Conservation (phyloP, 2,329 filamentous ascomycete species). For the Xylaria sp. region DNA sequence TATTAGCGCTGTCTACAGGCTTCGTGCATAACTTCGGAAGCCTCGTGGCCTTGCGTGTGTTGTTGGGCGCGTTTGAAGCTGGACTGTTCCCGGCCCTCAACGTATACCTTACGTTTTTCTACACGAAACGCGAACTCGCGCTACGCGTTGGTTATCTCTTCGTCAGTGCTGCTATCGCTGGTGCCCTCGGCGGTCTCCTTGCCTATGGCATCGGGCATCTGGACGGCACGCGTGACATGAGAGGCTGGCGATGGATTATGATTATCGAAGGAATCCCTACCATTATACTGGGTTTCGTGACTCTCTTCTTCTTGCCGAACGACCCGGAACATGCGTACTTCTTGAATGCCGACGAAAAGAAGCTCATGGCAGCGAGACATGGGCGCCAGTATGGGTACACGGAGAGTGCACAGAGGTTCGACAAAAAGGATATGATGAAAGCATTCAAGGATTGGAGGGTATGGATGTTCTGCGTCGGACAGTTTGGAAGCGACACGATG, state of each 20-base stretch:
- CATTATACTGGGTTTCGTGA: slow-evolving; percentile 65
- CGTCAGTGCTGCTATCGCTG: slow-evolving; percentile 75
- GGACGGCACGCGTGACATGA: slow-evolving; percentile 72
- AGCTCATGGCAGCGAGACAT: slow-evolving; percentile 57
- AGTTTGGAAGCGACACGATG: slow-evolving; percentile 81
- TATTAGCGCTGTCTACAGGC: slow-evolving; percentile 76
- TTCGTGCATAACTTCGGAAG: slow-evolving; percentile 73
- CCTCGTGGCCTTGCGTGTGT: slow-evolving; percentile 74
- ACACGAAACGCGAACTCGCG: slow-evolving; percentile 78
- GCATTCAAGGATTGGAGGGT: slow-evolving; percentile 82
- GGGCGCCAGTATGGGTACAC: slow-evolving; percentile 61
- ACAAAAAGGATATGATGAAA: slow-evolving; percentile 70
- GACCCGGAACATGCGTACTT: slow-evolving; percentile 71
- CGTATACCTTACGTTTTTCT: slow-evolving; percentile 74
- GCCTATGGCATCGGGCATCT: slow-evolving; percentile 80
- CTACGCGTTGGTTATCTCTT: slow-evolving; percentile 80
- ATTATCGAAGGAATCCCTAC: slow-evolving; percentile 63
- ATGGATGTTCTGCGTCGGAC: slow-evolving; percentile 74
- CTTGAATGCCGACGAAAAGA: slow-evolving; percentile 66
- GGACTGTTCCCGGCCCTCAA: slow-evolving; percentile 48
- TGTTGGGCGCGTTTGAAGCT: slow-evolving; percentile 69
- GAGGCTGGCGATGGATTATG: slow-evolving; percentile 80
- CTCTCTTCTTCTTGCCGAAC: slow-evolving; percentile 70
- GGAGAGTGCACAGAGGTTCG: slow-evolving; percentile 58
- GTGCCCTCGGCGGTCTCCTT: slow-evolving; percentile 77